Evolutionary conservation across 768 basidiomycete genomes (phyloP).

Genomic region (Cystobasidium tubakii): DNA sequence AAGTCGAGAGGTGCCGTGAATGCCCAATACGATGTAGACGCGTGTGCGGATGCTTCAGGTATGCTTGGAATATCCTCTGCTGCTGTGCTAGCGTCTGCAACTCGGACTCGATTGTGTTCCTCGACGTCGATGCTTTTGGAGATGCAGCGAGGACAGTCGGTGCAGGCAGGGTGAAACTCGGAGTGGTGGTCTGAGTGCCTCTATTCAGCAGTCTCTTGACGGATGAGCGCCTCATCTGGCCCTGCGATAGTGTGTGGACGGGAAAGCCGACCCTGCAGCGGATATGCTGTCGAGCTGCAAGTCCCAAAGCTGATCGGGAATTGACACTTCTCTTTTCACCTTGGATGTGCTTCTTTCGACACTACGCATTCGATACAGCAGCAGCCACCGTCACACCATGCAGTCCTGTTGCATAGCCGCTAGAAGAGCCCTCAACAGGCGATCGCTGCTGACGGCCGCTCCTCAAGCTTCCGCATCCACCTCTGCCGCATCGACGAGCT

Average conservation of each 20-base stretch:
- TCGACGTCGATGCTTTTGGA: constrained; percentile 17
- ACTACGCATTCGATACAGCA: not conserved
- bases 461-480: constrained; percentile 6
- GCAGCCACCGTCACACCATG: not conserved
- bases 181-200: too few species aligned
- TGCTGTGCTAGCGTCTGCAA: not conserved
- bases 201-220: not conserved
- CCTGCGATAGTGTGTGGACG: too few species aligned
- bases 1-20: not conserved
- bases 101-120: constrained; percentile 20
- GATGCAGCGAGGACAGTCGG: not conserved
- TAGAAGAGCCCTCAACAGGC: not conserved
- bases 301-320: too few species aligned
- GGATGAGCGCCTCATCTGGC: not conserved
- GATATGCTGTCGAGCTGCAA: too few species aligned
- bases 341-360: not conserved
- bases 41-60: not conserved
- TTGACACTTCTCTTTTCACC: too few species aligned
- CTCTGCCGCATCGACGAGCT: constrained; percentile 1
- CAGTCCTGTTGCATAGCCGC: constrained; percentile 8
- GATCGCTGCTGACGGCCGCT: not conserved
- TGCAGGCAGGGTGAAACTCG: not conserved
- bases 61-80: not conserved
- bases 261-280: too few species aligned
- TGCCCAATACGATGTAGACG: not conserved